phyloP scores from a whole-genome alignment of 495 filamentous ascomycete species.

The Xylaria bambusicola region DNA sequence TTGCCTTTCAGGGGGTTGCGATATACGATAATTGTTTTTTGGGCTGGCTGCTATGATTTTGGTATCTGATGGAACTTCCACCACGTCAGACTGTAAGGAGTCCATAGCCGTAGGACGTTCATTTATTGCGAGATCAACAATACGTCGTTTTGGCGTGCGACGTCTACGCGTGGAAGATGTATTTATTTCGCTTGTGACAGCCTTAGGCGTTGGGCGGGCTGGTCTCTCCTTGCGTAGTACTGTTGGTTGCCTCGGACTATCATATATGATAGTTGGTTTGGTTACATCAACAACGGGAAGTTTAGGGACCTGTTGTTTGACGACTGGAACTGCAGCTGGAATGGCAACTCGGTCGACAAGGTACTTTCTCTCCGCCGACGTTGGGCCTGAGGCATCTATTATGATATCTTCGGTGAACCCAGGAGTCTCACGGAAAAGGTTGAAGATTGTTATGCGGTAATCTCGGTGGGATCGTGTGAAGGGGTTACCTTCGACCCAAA shows the following conservation, averaged over 20 bases:
- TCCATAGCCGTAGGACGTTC: conserved; percentile 46
- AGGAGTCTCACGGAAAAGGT: conserved; percentile 89
- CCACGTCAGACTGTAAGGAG: conserved; percentile 20
- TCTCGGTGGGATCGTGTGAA: conserved; percentile 84
- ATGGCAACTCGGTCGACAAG: conserved; percentile 81
- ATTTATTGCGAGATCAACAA: conserved; percentile 76
- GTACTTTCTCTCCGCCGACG: conserved; percentile 78
- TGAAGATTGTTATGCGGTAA: conserved; percentile 90
- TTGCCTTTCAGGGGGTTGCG: conserved; percentile 39
- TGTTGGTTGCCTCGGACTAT: conserved; percentile 45
- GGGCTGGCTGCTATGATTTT: conserved; percentile 15
- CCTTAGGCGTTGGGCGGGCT: conserved; percentile 40
- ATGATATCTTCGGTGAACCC: conserved; percentile 89
- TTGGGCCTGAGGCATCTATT: conserved; percentile 80
- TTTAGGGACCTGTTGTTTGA: conserved; percentile 64
- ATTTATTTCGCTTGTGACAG: conserved; percentile 52
- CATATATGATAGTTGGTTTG: conserved; percentile 60
- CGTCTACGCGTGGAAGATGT: conserved; percentile 53
- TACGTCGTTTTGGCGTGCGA: conserved; percentile 66
- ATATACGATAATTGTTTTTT: conserved; percentile 47
- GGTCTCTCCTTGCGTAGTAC: conserved; percentile 54
- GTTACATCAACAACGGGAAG: conserved; percentile 63
- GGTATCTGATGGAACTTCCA: conserved; percentile 6
- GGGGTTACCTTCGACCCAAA: conserved; percentile 88
- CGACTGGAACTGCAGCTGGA: conserved; percentile 70